Evolutionary conservation across 495 filamentous ascomycete species (phyloP), one percentile per base, ranked within the genome.

Genomic region (Penicillium taxi): DNA sequence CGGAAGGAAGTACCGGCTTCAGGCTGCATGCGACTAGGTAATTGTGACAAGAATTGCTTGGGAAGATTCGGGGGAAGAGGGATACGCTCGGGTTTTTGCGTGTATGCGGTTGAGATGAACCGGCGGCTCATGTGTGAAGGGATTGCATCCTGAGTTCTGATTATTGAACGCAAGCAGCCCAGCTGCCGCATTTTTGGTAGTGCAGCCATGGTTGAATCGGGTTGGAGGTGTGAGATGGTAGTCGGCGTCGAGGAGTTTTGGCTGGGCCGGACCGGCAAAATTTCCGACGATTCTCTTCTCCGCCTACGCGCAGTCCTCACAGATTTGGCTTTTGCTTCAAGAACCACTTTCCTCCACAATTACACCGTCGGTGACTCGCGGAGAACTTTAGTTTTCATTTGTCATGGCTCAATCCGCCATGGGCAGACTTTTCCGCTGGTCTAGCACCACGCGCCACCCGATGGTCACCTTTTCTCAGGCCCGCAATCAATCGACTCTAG

Each of bases 91-190:
- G 60, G 57, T 26, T 54, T 56, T 31, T 59, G 47, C 14, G 65
- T 54, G 33, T 63, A 62, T 40, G 48, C 44, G 8, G 71, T 69
- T 31, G 62, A 57, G 37, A 72, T 55, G 14, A 54, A 58, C 38
- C 68, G 55, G 41, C 50, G 47, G 45, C 43, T 48, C 43, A 64
- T 41, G 12, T 63, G 60, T 34, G 69, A 61, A 35, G 68, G 61
- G 31, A 68, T 46, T 31, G 56, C 55, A 38, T 62, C 55, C 30
- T 72, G 68, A 8, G 79, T 50, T 42, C 46, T 55, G 20, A 57
- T 11, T 12, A 74, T 55, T 15, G 74, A 65, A 61, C 78, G 78
- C 60, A 80, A 75, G 65, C 75, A 77, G 73, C 73, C 70, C 67
- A 82, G 63, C 41, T 74, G 81, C 77, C 77, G 77, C 58, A 77